Evolutionary conservation across 208 protist genomes (phyloP).

Genomic region (Sergeia podlipaevii): DNA sequence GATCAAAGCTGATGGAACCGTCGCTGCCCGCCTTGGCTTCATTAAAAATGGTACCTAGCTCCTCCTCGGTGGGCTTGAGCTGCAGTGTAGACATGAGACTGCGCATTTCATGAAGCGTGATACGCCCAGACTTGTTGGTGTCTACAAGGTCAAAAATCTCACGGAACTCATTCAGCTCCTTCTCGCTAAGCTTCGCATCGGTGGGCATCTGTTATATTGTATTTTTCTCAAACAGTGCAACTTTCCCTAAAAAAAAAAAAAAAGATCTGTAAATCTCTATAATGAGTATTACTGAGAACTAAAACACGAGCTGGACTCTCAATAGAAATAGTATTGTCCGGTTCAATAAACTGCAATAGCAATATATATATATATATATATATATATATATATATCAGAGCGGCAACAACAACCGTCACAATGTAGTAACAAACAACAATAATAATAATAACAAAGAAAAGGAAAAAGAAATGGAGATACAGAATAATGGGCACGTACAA

Average conservation of each 20-base stretch:
- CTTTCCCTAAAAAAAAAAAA: not conserved
- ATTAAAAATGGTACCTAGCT: constrained; percentile 78
- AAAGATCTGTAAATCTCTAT: not conserved
- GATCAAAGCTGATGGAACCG: constrained; percentile 72
- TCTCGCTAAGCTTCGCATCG: constrained; percentile 40
- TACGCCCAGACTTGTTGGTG: constrained; percentile 60
- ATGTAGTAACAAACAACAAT: too few relatives aligned
- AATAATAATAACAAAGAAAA: constrained; percentile 10
- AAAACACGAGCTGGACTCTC: not conserved
- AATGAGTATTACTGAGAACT: too few relatives aligned
- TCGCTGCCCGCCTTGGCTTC: constrained; percentile 48
- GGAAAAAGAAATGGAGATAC: constrained; percentile 3
- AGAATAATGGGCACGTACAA: not conserved
- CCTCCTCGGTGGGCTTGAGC: constrained; percentile 82
- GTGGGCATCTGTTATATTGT: constrained; percentile 8
- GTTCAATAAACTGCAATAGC: too few relatives aligned
- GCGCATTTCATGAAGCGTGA: constrained; percentile 72
- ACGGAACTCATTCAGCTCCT: constrained; percentile 84
- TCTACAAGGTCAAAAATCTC: constrained; percentile 93
- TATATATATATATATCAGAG: too few relatives aligned
- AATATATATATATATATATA: too few relatives aligned
- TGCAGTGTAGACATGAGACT: constrained; percentile 86
- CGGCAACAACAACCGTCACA: too few relatives aligned
- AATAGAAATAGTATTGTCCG: not conserved
- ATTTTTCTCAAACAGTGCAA: not conserved